Evolutionary conservation across 345 rosid species (phyloP).

Genomic region (Hibiscus mutabilis): DNA sequence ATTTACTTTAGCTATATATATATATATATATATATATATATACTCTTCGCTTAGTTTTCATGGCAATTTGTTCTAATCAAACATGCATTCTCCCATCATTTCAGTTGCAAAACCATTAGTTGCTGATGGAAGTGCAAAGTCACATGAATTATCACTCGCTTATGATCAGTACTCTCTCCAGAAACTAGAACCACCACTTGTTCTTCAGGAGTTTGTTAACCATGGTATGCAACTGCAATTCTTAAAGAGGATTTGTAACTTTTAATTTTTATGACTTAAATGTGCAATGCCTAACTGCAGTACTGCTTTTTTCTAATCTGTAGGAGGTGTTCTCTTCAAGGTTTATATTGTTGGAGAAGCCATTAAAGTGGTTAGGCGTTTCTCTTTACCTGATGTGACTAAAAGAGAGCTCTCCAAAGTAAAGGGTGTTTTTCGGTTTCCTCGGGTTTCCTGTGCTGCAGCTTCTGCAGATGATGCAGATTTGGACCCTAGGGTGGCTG

Average conservation of each 20-base stretch:
- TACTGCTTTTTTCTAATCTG: slow-evolving; percentile 10
- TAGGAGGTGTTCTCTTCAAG: slow-evolving; percentile 77
- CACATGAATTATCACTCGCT: slow-evolving; percentile 71
- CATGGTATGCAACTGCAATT: slow-evolving; percentile 45
- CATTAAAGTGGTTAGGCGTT: slow-evolving; percentile 70
- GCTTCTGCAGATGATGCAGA: slow-evolving; percentile 70
- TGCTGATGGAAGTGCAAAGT: slow-evolving; percentile 73
- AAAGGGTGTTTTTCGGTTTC: slow-evolving; percentile 54
- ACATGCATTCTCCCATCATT: slow-evolving; percentile 5
- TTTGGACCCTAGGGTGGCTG: slow-evolving; percentile 55
- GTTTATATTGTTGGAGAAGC: slow-evolving; percentile 83
- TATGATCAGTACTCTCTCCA: slow-evolving; percentile 53
- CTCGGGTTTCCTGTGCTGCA: slow-evolving; percentile 63
- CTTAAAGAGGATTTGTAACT: not conserved
- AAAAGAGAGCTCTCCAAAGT: slow-evolving; percentile 41
- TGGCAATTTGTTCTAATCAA: not conserved
- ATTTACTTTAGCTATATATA: not conserved
- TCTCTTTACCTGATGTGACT: slow-evolving; percentile 80
- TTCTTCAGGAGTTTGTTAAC: slow-evolving; percentile 85
- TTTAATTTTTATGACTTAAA: not conserved
- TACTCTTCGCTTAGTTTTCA: not conserved
- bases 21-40: not conserved
- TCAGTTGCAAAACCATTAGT: slow-evolving; percentile 81
- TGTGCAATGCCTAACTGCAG: not conserved
- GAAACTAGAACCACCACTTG: slow-evolving; percentile 78